phyloP scores from a whole-genome alignment of 192 early-diverging fungal genomes.

The Podila epicladia region DNA sequence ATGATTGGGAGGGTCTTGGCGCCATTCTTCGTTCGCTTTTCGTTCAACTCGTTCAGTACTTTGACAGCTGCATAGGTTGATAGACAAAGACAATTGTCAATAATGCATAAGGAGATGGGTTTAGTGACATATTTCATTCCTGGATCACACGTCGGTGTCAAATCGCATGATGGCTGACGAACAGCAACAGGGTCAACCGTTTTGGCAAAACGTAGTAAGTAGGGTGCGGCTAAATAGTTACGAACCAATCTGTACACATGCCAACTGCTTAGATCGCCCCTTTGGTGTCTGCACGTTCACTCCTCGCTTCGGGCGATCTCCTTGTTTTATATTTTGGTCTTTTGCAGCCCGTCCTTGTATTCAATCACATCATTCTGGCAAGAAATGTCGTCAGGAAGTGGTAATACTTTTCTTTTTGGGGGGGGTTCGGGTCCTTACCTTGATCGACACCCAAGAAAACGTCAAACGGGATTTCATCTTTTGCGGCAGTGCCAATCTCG shows the following conservation, averaged over 20 bases:
- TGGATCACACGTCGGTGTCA: background rate
- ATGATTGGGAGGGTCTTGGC: background rate
- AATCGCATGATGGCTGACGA: too few species aligned
- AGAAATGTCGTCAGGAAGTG: background rate
- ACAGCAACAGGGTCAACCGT: too few species aligned
- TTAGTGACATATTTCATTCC: background rate
- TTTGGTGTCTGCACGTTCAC: background rate
- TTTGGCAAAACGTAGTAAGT: too few species aligned
- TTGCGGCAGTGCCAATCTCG: constrained; percentile 49
- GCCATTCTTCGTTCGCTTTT: constrained; percentile 9
- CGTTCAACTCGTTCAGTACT: constrained; percentile 11
- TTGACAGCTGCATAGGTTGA: constrained; percentile 8
- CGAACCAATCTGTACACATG: too few species aligned
- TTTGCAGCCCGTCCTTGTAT: background rate
- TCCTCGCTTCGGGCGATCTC: background rate
- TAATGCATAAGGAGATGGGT: background rate
- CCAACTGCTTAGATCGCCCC: background rate
- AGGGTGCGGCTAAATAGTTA: too few species aligned
- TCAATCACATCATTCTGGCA: background rate
- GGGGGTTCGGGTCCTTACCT: constrained; percentile 40
- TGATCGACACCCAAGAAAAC: constrained; percentile 52
- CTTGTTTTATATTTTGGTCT: background rate
- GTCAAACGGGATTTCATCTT: constrained; percentile 33
- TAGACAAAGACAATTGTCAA: background rate
- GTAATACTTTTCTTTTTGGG: background rate